Evolutionary conservation across 2,329 filamentous ascomycete species (phyloP).

Genomic region (Aspergillus luchuensis): DNA sequence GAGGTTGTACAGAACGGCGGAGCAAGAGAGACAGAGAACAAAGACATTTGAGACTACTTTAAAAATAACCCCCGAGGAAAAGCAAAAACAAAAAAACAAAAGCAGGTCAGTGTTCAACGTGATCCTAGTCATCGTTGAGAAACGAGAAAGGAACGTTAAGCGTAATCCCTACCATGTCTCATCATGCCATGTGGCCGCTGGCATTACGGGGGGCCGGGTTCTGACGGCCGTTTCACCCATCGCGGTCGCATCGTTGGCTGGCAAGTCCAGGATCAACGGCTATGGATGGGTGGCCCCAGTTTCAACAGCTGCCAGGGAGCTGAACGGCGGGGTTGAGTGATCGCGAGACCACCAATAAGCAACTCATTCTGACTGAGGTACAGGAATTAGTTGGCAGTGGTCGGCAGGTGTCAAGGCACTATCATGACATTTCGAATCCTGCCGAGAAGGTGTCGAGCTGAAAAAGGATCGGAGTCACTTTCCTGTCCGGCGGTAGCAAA

Average conservation of each 20-base stretch:
- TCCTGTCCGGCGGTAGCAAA: background rate
- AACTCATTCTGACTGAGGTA: background rate
- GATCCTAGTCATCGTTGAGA: no score
- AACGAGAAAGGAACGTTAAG: constrained; percentile 7
- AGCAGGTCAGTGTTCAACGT: background rate
- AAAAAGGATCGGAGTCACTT: constrained; percentile 1
- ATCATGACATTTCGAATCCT: background rate
- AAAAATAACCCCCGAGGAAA: background rate
- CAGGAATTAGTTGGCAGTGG: background rate
- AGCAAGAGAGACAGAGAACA: background rate
- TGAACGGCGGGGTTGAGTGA: background rate
- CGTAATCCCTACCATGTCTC: constrained; percentile 6
- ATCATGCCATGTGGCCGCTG: constrained; percentile 10
- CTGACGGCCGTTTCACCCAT: background rate
- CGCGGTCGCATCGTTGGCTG: background rate
- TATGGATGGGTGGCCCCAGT: background rate
- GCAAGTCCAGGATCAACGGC: background rate
- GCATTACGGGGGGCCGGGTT: background rate
- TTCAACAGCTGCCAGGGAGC: constrained; percentile 3
- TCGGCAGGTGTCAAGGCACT: background rate
- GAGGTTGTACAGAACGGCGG: constrained; percentile 3
- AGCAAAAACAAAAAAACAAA: background rate
- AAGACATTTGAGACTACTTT: background rate
- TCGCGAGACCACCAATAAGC: background rate
- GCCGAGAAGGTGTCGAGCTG: background rate